Evolutionary conservation across 441 rosid genomes (phyloP).

Genomic region (Croton setiger): DNA sequence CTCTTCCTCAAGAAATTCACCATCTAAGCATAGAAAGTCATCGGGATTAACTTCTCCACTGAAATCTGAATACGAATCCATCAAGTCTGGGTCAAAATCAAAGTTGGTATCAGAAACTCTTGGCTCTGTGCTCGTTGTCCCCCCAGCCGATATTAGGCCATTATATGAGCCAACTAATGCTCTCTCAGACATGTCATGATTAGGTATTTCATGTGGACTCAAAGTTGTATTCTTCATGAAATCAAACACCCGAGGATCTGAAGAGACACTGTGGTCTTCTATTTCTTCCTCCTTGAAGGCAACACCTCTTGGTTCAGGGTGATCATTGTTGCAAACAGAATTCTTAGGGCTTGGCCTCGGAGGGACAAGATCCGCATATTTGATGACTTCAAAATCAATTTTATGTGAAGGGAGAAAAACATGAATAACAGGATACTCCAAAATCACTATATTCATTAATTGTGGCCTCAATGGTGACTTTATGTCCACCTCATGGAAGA

Average conservation of each 20-base stretch:
- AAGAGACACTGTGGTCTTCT: conserved; percentile 37
- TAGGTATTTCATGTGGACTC: conserved; percentile 25
- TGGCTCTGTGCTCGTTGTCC: conserved; percentile 15
- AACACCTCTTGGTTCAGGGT: conserved; percentile 36
- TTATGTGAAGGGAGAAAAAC: conserved; percentile 68
- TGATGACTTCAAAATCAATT: conserved; percentile 54
- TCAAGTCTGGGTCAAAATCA: conserved; percentile 62
- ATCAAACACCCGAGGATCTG: conserved; percentile 46
- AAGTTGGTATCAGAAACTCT: conserved; percentile 33
- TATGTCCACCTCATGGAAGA: conserved; percentile 57
- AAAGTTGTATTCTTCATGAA: conserved; percentile 29
- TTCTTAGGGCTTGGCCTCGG: conserved; percentile 25
- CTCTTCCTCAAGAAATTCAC: conserved; percentile 41
- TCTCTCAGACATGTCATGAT: conserved; percentile 21
- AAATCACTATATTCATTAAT: conserved; percentile 43
- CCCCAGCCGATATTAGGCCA: conserved; percentile 18
- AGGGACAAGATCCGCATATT: conserved; percentile 23
- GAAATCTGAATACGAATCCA: conserved; percentile 60
- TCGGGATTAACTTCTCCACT: conserved; percentile 58
- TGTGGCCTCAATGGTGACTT: conserved; percentile 58
- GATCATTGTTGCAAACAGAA: conserved; percentile 28
- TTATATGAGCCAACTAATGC: conserved; percentile 17
- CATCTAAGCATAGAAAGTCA: conserved; percentile 66
- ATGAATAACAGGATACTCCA: conserved; percentile 83
- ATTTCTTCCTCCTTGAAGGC: conserved; percentile 63